Percentiles rank a stretch among this genome's conserved stretches.
These are phyloP conservation scores for Bipolaris sorokiniana DNA, from an alignment of 2,329 filamentous ascomycete species.

Conservation along the genomic window DNA sequence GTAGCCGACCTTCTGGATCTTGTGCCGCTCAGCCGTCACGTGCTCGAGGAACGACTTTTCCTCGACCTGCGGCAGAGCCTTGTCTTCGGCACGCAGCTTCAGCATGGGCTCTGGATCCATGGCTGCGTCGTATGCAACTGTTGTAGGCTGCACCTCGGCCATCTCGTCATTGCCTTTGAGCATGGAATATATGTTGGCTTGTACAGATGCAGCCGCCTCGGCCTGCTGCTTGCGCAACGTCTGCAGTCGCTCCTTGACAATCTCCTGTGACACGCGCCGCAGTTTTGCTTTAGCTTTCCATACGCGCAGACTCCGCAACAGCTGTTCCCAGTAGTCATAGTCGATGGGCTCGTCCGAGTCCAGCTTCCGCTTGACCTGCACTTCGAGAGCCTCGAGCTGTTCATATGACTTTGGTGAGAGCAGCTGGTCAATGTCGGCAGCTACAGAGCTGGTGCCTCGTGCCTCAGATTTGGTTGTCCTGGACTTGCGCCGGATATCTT, in stretches of 20 bases:
- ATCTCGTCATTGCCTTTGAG: slow-evolving; percentile 26
- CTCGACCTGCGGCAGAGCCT: slow-evolving; percentile 62
- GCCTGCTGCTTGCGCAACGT: slow-evolving; percentile 70
- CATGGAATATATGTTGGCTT: slow-evolving; percentile 59
- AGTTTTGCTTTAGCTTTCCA: slow-evolving; percentile 93
- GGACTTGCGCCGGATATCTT: slow-evolving; percentile 72
- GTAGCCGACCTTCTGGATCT: slow-evolving; percentile 68
- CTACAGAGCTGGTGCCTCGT: slow-evolving; percentile 80
- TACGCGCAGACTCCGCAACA: slow-evolving; percentile 80
- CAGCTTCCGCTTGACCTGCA: slow-evolving; percentile 84
- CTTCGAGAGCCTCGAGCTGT: slow-evolving; percentile 85
- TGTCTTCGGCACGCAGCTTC: slow-evolving; percentile 69
- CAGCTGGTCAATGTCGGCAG: slow-evolving; percentile 85
- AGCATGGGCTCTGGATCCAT: slow-evolving; percentile 71
- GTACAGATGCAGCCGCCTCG: slow-evolving; percentile 66
- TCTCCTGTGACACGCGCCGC: slow-evolving; percentile 75
- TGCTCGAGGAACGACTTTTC: slow-evolving; percentile 64
- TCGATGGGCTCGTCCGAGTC: slow-evolving; percentile 90
- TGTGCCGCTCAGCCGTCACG: slow-evolving; percentile 64
- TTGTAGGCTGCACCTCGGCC: slow-evolving; percentile 6
- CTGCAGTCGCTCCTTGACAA: slow-evolving; percentile 72
- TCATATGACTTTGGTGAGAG: slow-evolving; percentile 83
- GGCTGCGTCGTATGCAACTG: slow-evolving; percentile 44
- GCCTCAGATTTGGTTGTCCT: slow-evolving; percentile 68
- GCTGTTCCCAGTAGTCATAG: slow-evolving; percentile 95